A percentile compares a stretch with the other conserved stretches of the same genome.
These are phyloP conservation scores for Fusarium subtropicale DNA, from an alignment of 2,329 filamentous ascomycete species.

Conservation along the genomic window DNA sequence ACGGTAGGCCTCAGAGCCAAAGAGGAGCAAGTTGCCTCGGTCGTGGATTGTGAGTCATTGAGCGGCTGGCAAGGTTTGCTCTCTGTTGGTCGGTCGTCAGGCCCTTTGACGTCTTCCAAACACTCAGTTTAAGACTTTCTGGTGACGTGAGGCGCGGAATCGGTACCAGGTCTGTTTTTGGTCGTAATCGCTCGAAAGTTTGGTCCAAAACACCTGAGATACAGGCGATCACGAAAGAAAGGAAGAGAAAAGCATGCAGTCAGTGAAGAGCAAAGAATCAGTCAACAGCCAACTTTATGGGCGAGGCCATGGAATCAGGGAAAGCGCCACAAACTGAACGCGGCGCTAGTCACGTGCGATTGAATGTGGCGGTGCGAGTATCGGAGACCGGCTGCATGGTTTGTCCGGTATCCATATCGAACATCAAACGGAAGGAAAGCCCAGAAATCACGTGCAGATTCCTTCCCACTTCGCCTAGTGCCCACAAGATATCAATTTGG, in stretches of 20 bases:
- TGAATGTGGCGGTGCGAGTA: slow-evolving; percentile 39
- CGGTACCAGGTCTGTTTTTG: slow-evolving; percentile 34
- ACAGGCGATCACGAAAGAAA: slow-evolving; percentile 43
- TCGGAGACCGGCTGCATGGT: slow-evolving; percentile 9
- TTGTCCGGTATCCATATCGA: slow-evolving; percentile 31
- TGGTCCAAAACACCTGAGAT: slow-evolving; percentile 29
- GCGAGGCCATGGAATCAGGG: slow-evolving; percentile 42
- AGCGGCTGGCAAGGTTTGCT: slow-evolving; percentile 36
- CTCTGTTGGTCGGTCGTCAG: slow-evolving; percentile 36
- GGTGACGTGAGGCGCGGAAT: slow-evolving; percentile 43
- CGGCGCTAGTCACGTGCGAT: slow-evolving; percentile 15
- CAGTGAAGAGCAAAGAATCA: slow-evolving; percentile 45
- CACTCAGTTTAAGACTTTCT: slow-evolving; percentile 18
- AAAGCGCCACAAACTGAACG: slow-evolving; percentile 40
- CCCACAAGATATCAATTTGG: slow-evolving; percentile 47
- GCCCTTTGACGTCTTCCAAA: slow-evolving; percentile 40
- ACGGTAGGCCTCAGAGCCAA: slow-evolving; percentile 32
- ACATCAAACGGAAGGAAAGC: slow-evolving; percentile 10
- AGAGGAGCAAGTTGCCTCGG: slow-evolving; percentile 41
- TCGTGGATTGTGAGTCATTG: slow-evolving; percentile 47
- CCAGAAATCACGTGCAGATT: slow-evolving; percentile 13
- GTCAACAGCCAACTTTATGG: slow-evolving; percentile 45
- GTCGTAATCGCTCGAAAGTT: slow-evolving; percentile 42
- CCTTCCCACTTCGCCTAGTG: slow-evolving; percentile 17
- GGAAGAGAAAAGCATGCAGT: slow-evolving; percentile 38